Evolutionary conservation across 306 rosid genomes (phyloP).

Genomic region (Rubus parviflorus): DNA sequence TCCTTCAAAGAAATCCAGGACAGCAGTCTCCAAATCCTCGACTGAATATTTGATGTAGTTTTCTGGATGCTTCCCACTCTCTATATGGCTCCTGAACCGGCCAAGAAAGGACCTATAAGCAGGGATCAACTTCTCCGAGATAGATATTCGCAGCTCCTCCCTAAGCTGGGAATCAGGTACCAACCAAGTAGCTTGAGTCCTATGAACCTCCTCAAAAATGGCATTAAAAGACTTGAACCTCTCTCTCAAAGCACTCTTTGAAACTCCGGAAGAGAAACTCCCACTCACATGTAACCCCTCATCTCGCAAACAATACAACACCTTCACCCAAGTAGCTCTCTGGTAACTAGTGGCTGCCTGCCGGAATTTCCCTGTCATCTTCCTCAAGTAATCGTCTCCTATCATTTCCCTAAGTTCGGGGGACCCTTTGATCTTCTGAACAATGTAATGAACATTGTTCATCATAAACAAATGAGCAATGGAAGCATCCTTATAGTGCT

Average conservation of each 20-base stretch:
- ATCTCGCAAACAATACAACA: slow-evolving; percentile 80
- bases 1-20: slow-evolving; percentile 94
- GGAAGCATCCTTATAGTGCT: slow-evolving; percentile 82
- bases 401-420: slow-evolving; percentile 90
- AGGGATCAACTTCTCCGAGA: slow-evolving; percentile 85
- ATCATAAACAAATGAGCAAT: slow-evolving; percentile 76
- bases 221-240: slow-evolving; percentile 94
- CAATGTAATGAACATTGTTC: slow-evolving; percentile 99
- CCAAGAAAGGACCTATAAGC: slow-evolving; percentile 96
- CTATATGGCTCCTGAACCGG: slow-evolving; percentile 79
- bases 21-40: slow-evolving; percentile 77
- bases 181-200: slow-evolving; percentile 88
- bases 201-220: slow-evolving; percentile 94
- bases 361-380: slow-evolving; percentile 73
- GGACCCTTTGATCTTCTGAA: slow-evolving; percentile 85
- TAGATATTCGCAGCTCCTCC: slow-evolving; percentile 88
- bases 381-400: slow-evolving; percentile 83
- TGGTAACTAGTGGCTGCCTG: slow-evolving; percentile 93
- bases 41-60: slow-evolving; percentile 90
- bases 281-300: slow-evolving; percentile 92
- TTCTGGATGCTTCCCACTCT: slow-evolving; percentile 96
- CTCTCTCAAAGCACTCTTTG: slow-evolving; percentile 89
- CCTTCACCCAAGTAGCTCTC: slow-evolving; percentile 94
- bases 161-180: slow-evolving; percentile 91
- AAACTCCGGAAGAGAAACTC: slow-evolving; percentile 85